Evolutionary conservation across 2,329 filamentous ascomycete genomes (phyloP), one percentile per base, ranked within the genome.

Genomic region (Magnaporthales sp.): DNA sequence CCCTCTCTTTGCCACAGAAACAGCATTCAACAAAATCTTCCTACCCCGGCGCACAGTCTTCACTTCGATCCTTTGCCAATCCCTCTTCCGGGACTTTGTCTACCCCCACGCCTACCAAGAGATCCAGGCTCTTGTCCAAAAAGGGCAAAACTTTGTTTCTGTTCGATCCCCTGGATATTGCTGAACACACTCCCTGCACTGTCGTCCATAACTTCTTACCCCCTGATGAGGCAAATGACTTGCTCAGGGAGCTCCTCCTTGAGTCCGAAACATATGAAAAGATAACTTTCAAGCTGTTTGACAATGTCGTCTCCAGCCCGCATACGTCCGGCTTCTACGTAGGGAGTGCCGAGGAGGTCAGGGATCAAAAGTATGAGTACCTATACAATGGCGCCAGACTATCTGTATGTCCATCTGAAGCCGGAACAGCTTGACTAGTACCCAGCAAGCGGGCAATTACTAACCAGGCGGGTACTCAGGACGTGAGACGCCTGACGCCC

Each of bases 181-280:
- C 91, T 63, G 83, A 86, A 27, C 86, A 96, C 73, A 97, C 94
- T 0, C 93, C 95, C 1, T 97, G 93, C 77, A 93, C 91, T 11
- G 91, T 98, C 70, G 88, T 97, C 66, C 93, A 96, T 77, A 95
- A 97, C 73, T 97, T 98, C 71, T 81, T 99, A 0, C 88, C 92
- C 0, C 31, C 82, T 0, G 81, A 88, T 1, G 83, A 91, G 67
- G 94, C 95, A 54, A 89, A 92, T 70, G 81, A 83, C 0, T 81
- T 99, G 13, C 80, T 98, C 0, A 75, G 77, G 32, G 93, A 98
- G 75, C 82, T 98, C 51, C 78, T 97, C 1, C 78, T 82, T 1
- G 92, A 97, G 77, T 83, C 90, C 0, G 78, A 83, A 22, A 86
- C 89, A 0, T 97, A 92, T 74, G 81, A 87, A 65, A 86, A 83